Evolutionary conservation across 1,139 yeast species (phyloP).

Genomic region (Magnusiomyces ingens): DNA sequence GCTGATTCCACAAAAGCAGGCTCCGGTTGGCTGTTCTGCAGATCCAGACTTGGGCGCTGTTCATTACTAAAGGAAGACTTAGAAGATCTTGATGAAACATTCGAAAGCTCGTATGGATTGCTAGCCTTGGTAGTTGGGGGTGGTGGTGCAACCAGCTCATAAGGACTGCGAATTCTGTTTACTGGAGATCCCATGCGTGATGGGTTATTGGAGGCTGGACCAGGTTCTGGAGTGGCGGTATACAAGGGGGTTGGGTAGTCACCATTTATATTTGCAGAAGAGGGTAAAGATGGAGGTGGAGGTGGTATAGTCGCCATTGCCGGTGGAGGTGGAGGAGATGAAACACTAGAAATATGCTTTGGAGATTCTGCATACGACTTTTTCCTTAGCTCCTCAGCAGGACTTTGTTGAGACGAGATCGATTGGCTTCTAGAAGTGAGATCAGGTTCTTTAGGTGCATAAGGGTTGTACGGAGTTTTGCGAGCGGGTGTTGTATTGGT

Average conservation of each 20-base stretch:
- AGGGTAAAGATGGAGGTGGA: neutral
- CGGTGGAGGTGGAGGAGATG: slow-evolving; percentile 4
- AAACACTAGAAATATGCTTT: no score
- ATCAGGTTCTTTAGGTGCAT: slow-evolving; percentile 15
- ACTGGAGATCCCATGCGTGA: neutral
- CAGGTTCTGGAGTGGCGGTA: neutral
- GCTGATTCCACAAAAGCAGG: no score
- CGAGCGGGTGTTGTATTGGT: slow-evolving; percentile 9
- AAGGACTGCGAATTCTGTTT: neutral
- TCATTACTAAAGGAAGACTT: neutral
- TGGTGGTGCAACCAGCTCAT: neutral
- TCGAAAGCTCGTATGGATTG: neutral
- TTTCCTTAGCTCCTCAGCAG: neutral
- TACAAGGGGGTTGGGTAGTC: neutral
- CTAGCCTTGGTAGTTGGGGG: neutral
- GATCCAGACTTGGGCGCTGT: neutral
- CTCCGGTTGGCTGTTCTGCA: no score
- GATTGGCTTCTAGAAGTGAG: neutral
- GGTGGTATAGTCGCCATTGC: neutral
- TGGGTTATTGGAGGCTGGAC: neutral
- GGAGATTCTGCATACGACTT: neutral
- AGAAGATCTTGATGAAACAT: neutral
- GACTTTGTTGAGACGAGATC: neutral
- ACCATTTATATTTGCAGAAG: neutral
- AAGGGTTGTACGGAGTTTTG: slow-evolving; percentile 12